Base-by-base conservation (phyloP, 352 stramenopile genomes). In the Paralagenidium karlingii region DNA sequence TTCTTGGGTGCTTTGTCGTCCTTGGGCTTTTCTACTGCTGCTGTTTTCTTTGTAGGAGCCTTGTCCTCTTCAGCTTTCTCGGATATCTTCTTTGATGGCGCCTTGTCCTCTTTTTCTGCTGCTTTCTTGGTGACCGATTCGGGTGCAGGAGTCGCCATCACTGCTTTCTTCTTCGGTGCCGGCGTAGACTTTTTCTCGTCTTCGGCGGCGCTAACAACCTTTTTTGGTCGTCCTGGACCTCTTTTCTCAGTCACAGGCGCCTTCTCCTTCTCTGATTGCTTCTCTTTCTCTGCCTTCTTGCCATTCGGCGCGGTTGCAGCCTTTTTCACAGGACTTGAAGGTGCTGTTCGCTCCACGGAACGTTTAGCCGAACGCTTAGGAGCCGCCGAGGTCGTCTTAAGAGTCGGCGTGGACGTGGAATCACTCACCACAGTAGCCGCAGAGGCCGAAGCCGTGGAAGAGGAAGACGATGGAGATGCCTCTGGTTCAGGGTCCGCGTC, bases 181-280 rank as follows among this genome's bases (percentile, higher is more conserved):
- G 31, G 38, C 46, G 47, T 52, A 5, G 30, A 36, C 38, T 51
- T 49, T 8, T 34, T 50, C 27, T 52, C 31, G 45, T 49, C 34
- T 61, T 61, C 8, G 22, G 32, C 3, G 49, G 38, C 18, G 13
- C 16, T 28, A 12, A 18, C 16, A 24, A 40, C 41, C 7, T 55
- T 37, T 24, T 60, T 64, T 24, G 30, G 40, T 16, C 30, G 25
- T 8, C 40, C 40, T 11, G 40, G 40, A 9, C n/a, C n/a, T n/a
- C n/a, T n/a, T n/a, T n/a, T n/a, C n/a, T n/a, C n/a, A n/a, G n/a
- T n/a, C n/a, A n/a, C n/a, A n/a, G n/a, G n/a, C n/a, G n/a, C n/a
- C n/a, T n/a, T n/a, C n/a, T n/a, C n/a, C n/a, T n/a, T n/a, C n/a
- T n/a, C n/a, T n/a, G n/a, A n/a, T n/a, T n/a, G n/a, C n/a, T n/a